These are phyloP conservation scores for Oryza meyeriana DNA, from an alignment of 176 grass and related monocot species.

Conservation along the genomic window DNA sequence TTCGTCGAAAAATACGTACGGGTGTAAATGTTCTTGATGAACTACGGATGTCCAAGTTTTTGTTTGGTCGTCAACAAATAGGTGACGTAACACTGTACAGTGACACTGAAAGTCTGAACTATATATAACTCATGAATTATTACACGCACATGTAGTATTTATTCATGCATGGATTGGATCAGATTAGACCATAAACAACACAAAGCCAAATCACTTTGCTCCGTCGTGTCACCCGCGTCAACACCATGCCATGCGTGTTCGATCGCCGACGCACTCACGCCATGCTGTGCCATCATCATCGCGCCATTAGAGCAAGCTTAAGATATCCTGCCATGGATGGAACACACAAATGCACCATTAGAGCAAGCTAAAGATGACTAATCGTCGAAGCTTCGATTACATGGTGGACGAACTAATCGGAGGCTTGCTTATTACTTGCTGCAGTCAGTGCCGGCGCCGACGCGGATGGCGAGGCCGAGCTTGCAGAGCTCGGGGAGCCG, in stretches of 20 bases:
- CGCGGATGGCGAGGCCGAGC: conserved; percentile 43
- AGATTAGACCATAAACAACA: not conserved
- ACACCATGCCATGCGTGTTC: not conserved
- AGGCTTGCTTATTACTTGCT: not conserved
- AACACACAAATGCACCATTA: not conserved
- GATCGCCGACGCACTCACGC: not conserved
- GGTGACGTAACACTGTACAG: too few species aligned
- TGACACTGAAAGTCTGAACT: too few species aligned
- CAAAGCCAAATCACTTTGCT: not conserved
- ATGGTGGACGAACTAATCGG: too few species aligned
- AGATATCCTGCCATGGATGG: conserved; percentile 19
- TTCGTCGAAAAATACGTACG: too few species aligned
- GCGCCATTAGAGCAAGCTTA: not conserved
- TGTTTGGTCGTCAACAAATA: too few species aligned
- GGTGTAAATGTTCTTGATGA: too few species aligned
- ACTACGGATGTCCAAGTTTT: too few species aligned
- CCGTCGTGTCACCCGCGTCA: not conserved
- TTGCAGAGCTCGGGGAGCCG: conserved; percentile 46
- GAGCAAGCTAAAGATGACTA: not conserved
- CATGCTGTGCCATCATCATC: too few species aligned
- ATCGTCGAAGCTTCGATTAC: too few species aligned
- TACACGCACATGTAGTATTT: not conserved
- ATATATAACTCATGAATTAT: not conserved
- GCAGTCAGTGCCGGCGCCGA: conserved; percentile 41
- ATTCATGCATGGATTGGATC: not conserved